Base-by-base conservation (phyloP, 805 yeast species). In the Cyberlindnera xylosilytica region DNA sequence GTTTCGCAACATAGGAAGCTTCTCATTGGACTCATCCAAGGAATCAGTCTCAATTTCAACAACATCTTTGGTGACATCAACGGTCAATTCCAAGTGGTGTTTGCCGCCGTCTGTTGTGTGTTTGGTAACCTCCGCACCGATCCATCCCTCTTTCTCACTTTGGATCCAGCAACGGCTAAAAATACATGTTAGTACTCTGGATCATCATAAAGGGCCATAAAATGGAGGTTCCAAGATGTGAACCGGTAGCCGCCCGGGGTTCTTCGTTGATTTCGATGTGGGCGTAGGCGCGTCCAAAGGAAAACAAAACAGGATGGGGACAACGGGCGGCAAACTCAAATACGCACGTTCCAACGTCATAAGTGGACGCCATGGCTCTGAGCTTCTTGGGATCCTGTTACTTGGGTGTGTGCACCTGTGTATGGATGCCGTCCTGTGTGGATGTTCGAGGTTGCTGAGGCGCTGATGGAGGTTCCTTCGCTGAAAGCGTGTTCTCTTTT, bases 1-100 rank as follows among this genome's bases (percentile, higher is more conserved):
- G 62, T 91, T 91, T 62, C 96, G 77, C 60, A 90, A 74, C 24
- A 88, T 79, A 4, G 96, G 96, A 42, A 87, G 70, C 40, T 74
- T 74, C 4, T 69, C 47, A 26, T 60, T 56, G 22, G 52, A 39
- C 40, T 58, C 60, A 28, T 56, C 62, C 13, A 66, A 33, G 2
- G 61, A 48, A 18, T 56, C 71, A 2, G 83, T 68, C 30, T 73
- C 79, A 15, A 82, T 63, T 10, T 72, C 68, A n/a, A 56, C 38
- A 33, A 75, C 65, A 2, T 68, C 65, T 33, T 63, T 65, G 5
- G 76, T 78, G 39, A 68, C 61, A 47, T 83, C 90, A 11, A 76
- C 56, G 11, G 68, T 70, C 41, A 84, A 65, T 50, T 72, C 77
- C 46, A 84, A 57, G 31, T 65, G 66, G 51, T 72, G 71, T 43